A percentile compares a stretch with the other conserved stretches of the same genome.
Conservation (phyloP, 139 green algal species). For the Nannochloris sp. region DNA sequence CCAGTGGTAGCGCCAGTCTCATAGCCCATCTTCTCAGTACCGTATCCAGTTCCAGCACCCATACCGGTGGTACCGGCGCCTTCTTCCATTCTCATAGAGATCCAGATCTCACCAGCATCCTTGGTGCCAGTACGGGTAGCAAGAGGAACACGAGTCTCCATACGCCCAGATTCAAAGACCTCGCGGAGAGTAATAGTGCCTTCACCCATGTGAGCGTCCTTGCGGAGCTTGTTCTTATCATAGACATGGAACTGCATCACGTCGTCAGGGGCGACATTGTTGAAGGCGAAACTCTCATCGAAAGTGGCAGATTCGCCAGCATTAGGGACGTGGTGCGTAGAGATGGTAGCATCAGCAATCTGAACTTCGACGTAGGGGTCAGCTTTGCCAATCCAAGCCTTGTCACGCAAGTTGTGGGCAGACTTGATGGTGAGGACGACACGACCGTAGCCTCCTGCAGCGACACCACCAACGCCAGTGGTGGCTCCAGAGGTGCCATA, state of each 20-base stretch:
- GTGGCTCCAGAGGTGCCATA: not conserved
- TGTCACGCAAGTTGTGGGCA: constrained; percentile 23
- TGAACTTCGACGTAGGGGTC: constrained; percentile 17
- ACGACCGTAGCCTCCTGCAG: not conserved
- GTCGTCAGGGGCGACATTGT: constrained; percentile 23
- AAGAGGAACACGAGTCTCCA: constrained; percentile 24
- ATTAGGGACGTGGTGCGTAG: constrained; percentile 23
- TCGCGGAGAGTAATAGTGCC: constrained; percentile 18
- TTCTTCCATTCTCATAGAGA: constrained; percentile 16
- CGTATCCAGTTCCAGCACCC: not conserved
- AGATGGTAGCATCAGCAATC: constrained; percentile 19
- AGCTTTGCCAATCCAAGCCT: constrained; percentile 25
- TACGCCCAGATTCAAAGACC: constrained; percentile 23
- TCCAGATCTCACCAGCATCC: constrained; percentile 25
- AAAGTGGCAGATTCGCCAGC: constrained; percentile 18
- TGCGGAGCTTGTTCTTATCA: constrained; percentile 25
- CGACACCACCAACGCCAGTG: not conserved
- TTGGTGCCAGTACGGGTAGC: constrained; percentile 25
- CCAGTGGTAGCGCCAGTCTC: not conserved
- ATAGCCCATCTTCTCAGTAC: not conserved
- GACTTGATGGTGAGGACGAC: constrained; percentile 20
- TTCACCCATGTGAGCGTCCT: constrained; percentile 24
- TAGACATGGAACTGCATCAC: constrained; percentile 25
- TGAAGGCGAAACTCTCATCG: constrained; percentile 27
- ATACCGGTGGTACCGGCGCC: not conserved